Evolutionary conservation across 2,329 filamentous ascomycete genomes (phyloP).

Genomic region (Aspergillus melleus): DNA sequence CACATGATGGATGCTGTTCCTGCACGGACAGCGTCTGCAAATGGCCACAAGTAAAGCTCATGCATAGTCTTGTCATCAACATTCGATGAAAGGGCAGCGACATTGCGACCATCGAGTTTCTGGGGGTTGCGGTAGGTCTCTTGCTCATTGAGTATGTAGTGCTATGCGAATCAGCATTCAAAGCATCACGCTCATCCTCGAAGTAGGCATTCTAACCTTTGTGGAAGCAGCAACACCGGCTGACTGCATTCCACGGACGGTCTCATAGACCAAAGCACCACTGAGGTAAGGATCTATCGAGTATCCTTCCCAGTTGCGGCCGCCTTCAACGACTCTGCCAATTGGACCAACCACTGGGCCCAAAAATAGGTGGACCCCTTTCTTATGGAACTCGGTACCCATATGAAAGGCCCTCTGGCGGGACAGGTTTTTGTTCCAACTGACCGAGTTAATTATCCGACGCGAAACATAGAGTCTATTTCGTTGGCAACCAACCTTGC

Average conservation of each 20-base stretch:
- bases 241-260: slow-evolving; percentile 48
- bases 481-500: slow-evolving; percentile 24
- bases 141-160: slow-evolving; percentile 63
- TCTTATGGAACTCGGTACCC: slow-evolving; percentile 41
- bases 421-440: slow-evolving; percentile 39
- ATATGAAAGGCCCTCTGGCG: slow-evolving; percentile 32
- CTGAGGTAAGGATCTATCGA: slow-evolving; percentile 51
- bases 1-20: slow-evolving; percentile 64
- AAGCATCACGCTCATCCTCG: not conserved
- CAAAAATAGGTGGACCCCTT: slow-evolving; percentile 46
- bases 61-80: slow-evolving; percentile 66
- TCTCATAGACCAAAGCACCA: slow-evolving; percentile 44
- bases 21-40: slow-evolving; percentile 60
- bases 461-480: too few relatives aligned
- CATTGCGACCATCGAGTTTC: slow-evolving; percentile 6
- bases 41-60: slow-evolving; percentile 67
- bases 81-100: slow-evolving; percentile 57
- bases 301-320: slow-evolving; percentile 53
- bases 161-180: slow-evolving; percentile 34
- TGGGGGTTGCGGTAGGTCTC: slow-evolving; percentile 40
- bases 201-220: slow-evolving; percentile 14
- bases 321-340: slow-evolving; percentile 33
- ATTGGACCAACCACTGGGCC: slow-evolving; percentile 45
- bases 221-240: slow-evolving; percentile 44
- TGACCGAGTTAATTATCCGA: not conserved